A percentile compares a stretch with the other conserved stretches of the same genome.
Conservation (phyloP, 208 protist genomes). For the Acanthamoeba lenticulata region DNA sequence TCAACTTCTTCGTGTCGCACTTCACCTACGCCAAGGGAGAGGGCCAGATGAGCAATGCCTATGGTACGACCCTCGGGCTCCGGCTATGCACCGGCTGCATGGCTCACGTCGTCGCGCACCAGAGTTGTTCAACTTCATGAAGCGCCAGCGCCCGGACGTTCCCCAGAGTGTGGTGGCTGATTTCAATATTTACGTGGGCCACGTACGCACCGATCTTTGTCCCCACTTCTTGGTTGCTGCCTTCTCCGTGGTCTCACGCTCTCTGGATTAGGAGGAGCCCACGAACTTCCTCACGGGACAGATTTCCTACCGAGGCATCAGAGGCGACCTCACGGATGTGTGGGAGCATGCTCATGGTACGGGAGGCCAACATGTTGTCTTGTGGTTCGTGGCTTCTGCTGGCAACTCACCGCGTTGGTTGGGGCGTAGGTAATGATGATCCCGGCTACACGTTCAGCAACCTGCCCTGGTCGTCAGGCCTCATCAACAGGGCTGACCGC, state of each 20-base stretch:
- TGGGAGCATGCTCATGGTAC: neutral
- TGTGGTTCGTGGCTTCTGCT: neutral
- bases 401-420: neutral
- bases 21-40: slow-evolving; percentile 26
- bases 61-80: neutral
- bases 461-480: slow-evolving; percentile 7
- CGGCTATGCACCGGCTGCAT: neutral
- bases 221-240: neutral
- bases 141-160: neutral
- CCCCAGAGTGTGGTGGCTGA: slow-evolving; percentile 9
- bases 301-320: neutral
- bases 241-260: neutral
- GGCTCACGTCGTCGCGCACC: neutral
- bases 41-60: slow-evolving; percentile 64
- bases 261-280: slow-evolving; percentile 9
- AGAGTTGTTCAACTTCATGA: slow-evolving; percentile 56
- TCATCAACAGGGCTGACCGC: slow-evolving; percentile 38
- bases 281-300: slow-evolving; percentile 48
- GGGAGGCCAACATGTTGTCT: neutral
- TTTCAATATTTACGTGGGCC: slow-evolving; percentile 49
- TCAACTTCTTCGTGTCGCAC: slow-evolving; percentile 42
- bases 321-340: neutral
- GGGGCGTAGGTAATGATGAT: neutral
- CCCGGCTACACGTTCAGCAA: slow-evolving; percentile 60
- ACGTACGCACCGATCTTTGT: neutral